These are phyloP conservation scores for Wolfiporia cocos DNA, from an alignment of 1,284 basidiomycete species.

Conservation along the genomic window DNA sequence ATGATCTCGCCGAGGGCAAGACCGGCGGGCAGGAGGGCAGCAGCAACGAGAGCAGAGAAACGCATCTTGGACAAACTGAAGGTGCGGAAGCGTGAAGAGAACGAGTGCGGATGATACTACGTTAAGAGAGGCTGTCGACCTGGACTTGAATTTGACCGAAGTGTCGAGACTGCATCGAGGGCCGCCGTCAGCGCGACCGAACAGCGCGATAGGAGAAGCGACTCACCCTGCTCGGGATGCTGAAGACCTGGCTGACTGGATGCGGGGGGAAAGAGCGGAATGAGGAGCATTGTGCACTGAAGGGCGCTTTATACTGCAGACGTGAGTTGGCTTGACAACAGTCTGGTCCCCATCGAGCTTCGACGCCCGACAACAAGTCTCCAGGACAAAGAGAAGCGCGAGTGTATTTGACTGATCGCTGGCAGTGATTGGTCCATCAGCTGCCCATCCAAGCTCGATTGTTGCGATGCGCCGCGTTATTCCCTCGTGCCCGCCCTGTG, in stretches of 20 bases:
- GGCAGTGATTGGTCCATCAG: no score
- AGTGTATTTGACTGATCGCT: no score
- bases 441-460: no score
- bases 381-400: no score
- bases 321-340: conserved; percentile 11
- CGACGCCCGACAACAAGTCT: no score
- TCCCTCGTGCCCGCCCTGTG: no score
- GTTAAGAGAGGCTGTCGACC: conserved; percentile 19
- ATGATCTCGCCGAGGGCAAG: conserved; percentile 32
- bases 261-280: conserved; percentile 12
- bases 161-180: conserved; percentile 22
- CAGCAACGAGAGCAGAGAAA: conserved; percentile 38
- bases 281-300: not conserved
- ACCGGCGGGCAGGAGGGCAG: conserved; percentile 36
- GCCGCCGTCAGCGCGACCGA: not conserved
- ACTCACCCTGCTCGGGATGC: conserved; percentile 30
- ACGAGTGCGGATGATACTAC: conserved; percentile 12
- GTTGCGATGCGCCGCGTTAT: no score
- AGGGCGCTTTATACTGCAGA: not conserved
- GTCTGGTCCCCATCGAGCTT: no score
- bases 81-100: conserved; percentile 3
- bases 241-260: conserved; percentile 24
- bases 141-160: conserved; percentile 27
- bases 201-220: not conserved
- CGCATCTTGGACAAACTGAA: conserved; percentile 36